Conservation (phyloP, 2,329 filamentous ascomycete genomes). For the Aspergillus ibericus region DNA sequence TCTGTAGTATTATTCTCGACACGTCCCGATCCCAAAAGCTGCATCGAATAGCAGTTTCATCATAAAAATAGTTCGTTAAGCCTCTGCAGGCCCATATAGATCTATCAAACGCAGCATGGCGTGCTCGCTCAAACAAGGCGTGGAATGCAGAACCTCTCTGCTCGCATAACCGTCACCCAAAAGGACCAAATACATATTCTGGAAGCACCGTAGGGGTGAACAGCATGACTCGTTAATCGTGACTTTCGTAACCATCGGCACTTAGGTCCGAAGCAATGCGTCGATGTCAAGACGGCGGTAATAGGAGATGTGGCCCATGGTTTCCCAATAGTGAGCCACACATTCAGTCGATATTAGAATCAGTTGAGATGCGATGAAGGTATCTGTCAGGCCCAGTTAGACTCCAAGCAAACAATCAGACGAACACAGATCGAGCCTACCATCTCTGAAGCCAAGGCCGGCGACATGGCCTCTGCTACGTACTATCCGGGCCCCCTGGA, state of each 20-base stretch:
- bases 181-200: neutral
- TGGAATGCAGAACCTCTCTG: neutral
- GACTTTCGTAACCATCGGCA: neutral
- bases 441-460: constrained; percentile 65
- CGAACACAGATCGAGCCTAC: constrained; percentile 52
- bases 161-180: constrained; percentile 3
- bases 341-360: constrained; percentile 75
- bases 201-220: neutral
- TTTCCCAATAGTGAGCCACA: constrained; percentile 79
- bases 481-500: constrained; percentile 73
- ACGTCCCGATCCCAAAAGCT: neutral
- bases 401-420: neutral
- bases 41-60: neutral
- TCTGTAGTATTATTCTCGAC: neutral
- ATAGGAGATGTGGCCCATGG: constrained; percentile 48
- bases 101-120: neutral
- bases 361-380: constrained; percentile 71
- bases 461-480: constrained; percentile 77
- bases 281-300: constrained; percentile 47
- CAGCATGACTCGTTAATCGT: constrained; percentile 13
- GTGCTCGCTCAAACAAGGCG: neutral
- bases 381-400: constrained; percentile 25
- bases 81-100: neutral
- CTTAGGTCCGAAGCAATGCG: constrained; percentile 33
- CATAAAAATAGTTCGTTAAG: neutral